Evolutionary conservation across 1,284 basidiomycete species (phyloP), one percentile per base, ranked within the genome.

Genomic region (Vanrija humicola): DNA sequence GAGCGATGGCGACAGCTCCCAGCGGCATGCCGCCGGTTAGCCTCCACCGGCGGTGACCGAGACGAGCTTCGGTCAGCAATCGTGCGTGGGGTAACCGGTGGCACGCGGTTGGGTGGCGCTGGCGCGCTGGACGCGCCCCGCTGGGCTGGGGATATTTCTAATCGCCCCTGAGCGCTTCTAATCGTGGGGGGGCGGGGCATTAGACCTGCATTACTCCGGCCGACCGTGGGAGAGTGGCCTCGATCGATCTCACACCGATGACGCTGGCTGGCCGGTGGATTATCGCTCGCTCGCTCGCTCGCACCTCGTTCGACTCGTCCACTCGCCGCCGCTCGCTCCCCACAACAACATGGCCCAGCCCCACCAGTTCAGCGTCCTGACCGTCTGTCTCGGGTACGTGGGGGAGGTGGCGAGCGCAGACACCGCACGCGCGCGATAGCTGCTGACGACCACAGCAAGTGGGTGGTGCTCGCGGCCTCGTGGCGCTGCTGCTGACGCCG

Each of bases 321-420:
- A 43, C 45, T 16, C 34, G 34, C n/a, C 40, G n/a, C 15, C 26
- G 21, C 12, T n/a, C 40, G n/a, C 15, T 43, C 38, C 12, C 16
- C 34, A 15, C 43, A 23, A 18, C 50, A 44, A 16, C 38, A 44
- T 47, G 47, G 16, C 48, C 19, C 46, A 63, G 29, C 59, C 50
- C 16, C 56, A 63, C 21, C 63, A 66, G 34, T 53, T 70, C 49
- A 68, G 56, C 46, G 75, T 75, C 6, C 62, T 77, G 29, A 74
- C 74, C 66, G 75, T 77, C 18, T 77, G 75, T 53, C 65, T 75
- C 34, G 75, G 75, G 75, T 75, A 45, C 61, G 72, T 59, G 1
- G n/a, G 21, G 21, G 5, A 23, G 21, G 21, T 3, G 21, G 21
- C 3, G 21, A 5, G 21, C 21, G 21, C 21, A 23, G 21, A 5